phyloP scores from a whole-genome alignment of 768 basidiomycete species.

The Artomyces pyxidatus region DNA sequence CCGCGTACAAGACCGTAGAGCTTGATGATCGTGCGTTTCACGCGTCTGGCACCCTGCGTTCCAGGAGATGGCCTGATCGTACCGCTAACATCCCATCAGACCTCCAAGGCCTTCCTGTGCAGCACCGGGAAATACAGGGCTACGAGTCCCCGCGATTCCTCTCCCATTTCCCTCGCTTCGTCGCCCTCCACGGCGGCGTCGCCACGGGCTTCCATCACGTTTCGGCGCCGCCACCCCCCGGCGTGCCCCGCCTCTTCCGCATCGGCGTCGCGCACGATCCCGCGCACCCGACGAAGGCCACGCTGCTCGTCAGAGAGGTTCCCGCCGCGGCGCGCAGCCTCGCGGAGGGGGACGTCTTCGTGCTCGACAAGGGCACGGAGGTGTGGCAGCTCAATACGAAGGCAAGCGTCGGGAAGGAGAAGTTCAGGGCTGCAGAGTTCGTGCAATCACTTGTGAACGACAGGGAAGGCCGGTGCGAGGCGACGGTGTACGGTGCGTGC shows the following conservation, averaged over 20 bases:
- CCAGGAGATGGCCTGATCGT: neutral
- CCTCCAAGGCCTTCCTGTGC: slow-evolving; percentile 46
- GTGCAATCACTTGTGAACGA: slow-evolving; percentile 36
- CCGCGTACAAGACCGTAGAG: slow-evolving; percentile 61
- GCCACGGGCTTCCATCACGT: slow-evolving; percentile 48
- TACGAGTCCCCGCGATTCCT: slow-evolving; percentile 46
- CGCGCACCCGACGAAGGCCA: slow-evolving; percentile 11
- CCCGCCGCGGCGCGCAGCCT: slow-evolving; percentile 36
- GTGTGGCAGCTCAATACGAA: slow-evolving; percentile 54
- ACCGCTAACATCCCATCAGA: slow-evolving; percentile 25
- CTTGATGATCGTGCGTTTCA: slow-evolving; percentile 48
- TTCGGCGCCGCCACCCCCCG: slow-evolving; percentile 31
- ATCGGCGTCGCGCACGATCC: slow-evolving; percentile 25
- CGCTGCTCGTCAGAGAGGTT: slow-evolving; percentile 40
- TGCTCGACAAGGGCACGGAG: slow-evolving; percentile 47
- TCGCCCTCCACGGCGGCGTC: slow-evolving; percentile 38
- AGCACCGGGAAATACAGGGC: slow-evolving; percentile 55
- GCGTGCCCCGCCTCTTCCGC: slow-evolving; percentile 43
- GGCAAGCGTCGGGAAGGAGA: slow-evolving; percentile 44
- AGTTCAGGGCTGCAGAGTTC: slow-evolving; percentile 56
- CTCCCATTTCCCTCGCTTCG: slow-evolving; percentile 41
- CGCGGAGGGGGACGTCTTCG: slow-evolving; percentile 47
- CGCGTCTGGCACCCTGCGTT: neutral
- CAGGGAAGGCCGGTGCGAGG: slow-evolving; percentile 33
- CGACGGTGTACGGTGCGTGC: slow-evolving; percentile 41